Base-by-base conservation (phyloP, 2,329 filamentous ascomycete species). In the Claviceps quebecensis region DNA sequence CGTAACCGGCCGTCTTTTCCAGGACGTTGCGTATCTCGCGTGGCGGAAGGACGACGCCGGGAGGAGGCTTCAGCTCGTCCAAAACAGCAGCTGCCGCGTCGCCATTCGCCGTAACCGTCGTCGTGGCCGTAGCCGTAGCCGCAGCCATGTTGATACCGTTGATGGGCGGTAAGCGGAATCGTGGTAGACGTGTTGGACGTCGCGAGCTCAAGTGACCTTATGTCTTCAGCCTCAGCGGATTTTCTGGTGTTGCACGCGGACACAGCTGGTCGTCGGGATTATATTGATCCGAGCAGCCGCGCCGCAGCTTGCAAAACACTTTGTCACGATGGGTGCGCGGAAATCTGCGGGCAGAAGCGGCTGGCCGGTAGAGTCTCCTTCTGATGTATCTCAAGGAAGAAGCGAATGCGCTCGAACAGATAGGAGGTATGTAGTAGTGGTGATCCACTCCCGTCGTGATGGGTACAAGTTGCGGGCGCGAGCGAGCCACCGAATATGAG, bases 1-100 rank as follows among this genome's bases (percentile, higher is more conserved):
- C 87, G 65, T 94, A 97, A 46, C 89, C 89, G 50, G 93, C 91
- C 13, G 91, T 95, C 72, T 95, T 97, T 68, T 96, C 90, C 62
- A 98, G 82, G 58, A 91, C 68, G 65, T 74, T 73, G 73, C 89
- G 83, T 62, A 96, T 89, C 63, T 90, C 86, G 64, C 83, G 91
- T 11, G 93, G 93, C 22, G 93, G 93, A 51, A 96, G 77, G 52
- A 96, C 86, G 56, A 95, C 77, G 56, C 89, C 88, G 53, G 83
- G 72, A 3, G 91, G 91, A 37, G 87, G 82, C 66, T 89, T 91
- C 65, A 82, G 78, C 56, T 82, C 78, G 56, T 89, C 80, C 52
- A 83, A 72, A 47, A 66, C 67, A 41, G 72, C 69, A 41, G 71
- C 67, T 56, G 71, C 67, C 57, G 72, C 66, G 65, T 78, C 76